Percentiles rank a stretch among this genome's conserved stretches.
These are phyloP conservation scores for Corymbia citriodora DNA, from an alignment of 441 rosid genomes.

Conservation along the genomic window DNA sequence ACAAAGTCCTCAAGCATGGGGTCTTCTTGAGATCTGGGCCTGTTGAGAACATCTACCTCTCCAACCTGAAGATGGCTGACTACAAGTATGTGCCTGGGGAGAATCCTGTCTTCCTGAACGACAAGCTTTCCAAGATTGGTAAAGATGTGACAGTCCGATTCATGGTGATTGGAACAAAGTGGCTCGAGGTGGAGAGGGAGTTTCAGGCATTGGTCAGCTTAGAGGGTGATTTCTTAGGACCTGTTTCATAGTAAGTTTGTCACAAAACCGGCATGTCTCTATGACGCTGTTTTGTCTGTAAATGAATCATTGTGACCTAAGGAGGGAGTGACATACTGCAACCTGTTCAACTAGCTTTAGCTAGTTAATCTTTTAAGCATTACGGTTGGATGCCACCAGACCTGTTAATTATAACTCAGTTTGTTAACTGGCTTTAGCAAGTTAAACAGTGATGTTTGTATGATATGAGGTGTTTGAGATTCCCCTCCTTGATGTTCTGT, in stretches of 20 bases:
- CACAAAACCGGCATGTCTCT: not conserved
- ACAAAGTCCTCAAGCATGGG: slow-evolving; percentile 71
- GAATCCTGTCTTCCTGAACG: slow-evolving; percentile 60
- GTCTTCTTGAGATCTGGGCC: slow-evolving; percentile 79
- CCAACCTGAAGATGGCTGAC: slow-evolving; percentile 48
- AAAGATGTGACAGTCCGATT: slow-evolving; percentile 43
- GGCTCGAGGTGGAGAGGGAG: slow-evolving; percentile 78
- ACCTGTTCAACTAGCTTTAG: not conserved
- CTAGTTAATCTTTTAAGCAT: not conserved
- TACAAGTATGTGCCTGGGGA: slow-evolving; percentile 54
- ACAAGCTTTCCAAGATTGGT: slow-evolving; percentile 51
- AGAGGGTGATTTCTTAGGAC: slow-evolving; percentile 81
- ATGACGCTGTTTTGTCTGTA: not conserved
- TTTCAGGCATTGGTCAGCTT: slow-evolving; percentile 78
- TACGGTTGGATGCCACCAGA: not conserved
- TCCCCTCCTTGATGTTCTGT: not conserved
- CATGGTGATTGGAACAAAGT: slow-evolving; percentile 60
- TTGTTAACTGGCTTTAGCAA: not conserved
- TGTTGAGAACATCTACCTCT: slow-evolving; percentile 48
- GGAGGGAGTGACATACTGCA: not conserved
- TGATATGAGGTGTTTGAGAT: not conserved
- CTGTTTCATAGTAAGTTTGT: slow-evolving; percentile 22
- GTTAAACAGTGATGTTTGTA: not conserved
- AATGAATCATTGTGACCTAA: not conserved
- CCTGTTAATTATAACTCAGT: not conserved